Evolutionary conservation across 2,329 filamentous ascomycete species (phyloP).

Genomic region (Paecilomyces formosus): DNA sequence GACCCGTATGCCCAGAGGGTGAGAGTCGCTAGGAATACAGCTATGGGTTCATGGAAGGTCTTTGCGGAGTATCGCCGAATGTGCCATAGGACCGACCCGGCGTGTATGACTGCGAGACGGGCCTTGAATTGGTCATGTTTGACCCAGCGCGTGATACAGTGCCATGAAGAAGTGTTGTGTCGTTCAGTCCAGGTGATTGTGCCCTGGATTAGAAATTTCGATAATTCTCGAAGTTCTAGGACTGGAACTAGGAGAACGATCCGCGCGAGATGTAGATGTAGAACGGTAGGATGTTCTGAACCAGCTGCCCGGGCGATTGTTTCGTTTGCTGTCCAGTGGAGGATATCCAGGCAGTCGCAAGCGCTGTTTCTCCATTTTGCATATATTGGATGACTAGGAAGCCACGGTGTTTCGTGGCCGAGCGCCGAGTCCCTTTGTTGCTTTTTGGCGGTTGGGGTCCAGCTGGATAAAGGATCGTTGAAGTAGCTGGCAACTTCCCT

Average conservation of each 20-base stretch:
- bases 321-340: slow-evolving; percentile 53
- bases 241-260: slow-evolving; percentile 46
- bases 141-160: slow-evolving; percentile 43
- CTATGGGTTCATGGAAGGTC: slow-evolving; percentile 42
- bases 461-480: slow-evolving; percentile 38
- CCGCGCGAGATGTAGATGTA: slow-evolving; percentile 50
- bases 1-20: slow-evolving; percentile 43
- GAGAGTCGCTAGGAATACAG: slow-evolving; percentile 40
- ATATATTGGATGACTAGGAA: slow-evolving; percentile 41
- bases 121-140: slow-evolving; percentile 48
- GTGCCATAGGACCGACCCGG: slow-evolving; percentile 47
- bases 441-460: slow-evolving; percentile 37
- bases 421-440: slow-evolving; percentile 27
- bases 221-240: slow-evolving; percentile 38
- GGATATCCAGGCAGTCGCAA: slow-evolving; percentile 44
- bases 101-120: slow-evolving; percentile 49
- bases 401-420: slow-evolving; percentile 35
- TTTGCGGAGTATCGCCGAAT: slow-evolving; percentile 43
- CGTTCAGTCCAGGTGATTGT: slow-evolving; percentile 22
- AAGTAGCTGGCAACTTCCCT: slow-evolving; percentile 44
- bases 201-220: slow-evolving; percentile 25
- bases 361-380: slow-evolving; percentile 40
- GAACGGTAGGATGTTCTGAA: slow-evolving; percentile 47
- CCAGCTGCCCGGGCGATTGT: slow-evolving; percentile 43
- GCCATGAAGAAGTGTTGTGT: slow-evolving; percentile 24